Base-by-base conservation (phyloP, 2,329 filamentous ascomycete genomes). In the Ophiocordyceps robertsii region DNA sequence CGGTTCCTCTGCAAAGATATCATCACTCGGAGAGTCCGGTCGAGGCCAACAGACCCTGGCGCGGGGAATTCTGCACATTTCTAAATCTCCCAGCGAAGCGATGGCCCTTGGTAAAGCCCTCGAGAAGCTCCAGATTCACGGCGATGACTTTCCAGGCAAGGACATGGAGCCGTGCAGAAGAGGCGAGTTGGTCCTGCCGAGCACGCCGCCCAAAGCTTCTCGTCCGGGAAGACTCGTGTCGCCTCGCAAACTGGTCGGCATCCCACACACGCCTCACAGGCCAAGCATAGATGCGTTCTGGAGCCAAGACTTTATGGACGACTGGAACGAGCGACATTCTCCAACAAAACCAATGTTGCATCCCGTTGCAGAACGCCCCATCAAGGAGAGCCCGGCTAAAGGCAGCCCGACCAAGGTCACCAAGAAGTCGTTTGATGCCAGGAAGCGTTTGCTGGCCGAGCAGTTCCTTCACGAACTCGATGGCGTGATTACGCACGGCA, bases 381-480 rank as follows among this genome's bases (percentile, higher is more conserved):
- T 57, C 1, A 44, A 49, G 8, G 46, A 24, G 19, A 50, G 37
- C 31, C 45, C 49, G 0, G 37, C 38, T 17, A 63, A 59, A 35
- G 51, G 55, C 44, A 56, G 47, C 38, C 49, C 52, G 4, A 37
- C 33, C 56, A 67, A 40, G 59, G 47, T 53, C 13, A 45, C 62
- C 5, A 78, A 73, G 54, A 83, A 77, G 56, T 63, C 64, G 0
- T 90, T 88, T 55, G 71, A 79, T 12, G 59, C 65, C 9, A 58
- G 56, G 10, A 89, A 86, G 57, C 69, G 81, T 40, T 61, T 67
- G 1, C 54, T 87, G 0, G 84, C 84, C 0, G 65, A 69, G 38
- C 51, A 57, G 0, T 90, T 90, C 55, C 65, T 92, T 2, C 42
- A 48, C 0, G 80, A 86, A 49, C 74, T 92, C n/a, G 85, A 92